Evolutionary conservation across 2,329 filamentous ascomycete species (phyloP).

Genomic region (Raffaelea arxii): DNA sequence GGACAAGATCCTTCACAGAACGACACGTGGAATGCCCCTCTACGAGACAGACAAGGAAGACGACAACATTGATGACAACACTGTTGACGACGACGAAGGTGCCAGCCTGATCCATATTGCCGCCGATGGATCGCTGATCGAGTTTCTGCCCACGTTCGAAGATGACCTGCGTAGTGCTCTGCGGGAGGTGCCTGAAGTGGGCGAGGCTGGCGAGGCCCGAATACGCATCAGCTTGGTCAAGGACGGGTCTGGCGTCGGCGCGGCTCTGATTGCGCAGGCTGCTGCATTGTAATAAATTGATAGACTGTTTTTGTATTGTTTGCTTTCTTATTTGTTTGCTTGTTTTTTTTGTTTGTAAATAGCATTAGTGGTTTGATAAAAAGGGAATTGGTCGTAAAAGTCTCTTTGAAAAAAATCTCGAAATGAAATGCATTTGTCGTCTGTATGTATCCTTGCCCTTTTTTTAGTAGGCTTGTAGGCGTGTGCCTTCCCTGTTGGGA

Average conservation of each 20-base stretch:
- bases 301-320: no score
- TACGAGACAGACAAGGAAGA: not conserved
- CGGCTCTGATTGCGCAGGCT: constrained; percentile 84
- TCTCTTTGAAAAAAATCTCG: no score
- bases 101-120: constrained; percentile 58
- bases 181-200: constrained; percentile 64
- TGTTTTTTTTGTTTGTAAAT: no score
- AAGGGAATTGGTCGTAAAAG: no score
- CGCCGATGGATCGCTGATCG: constrained; percentile 85
- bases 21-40: not conserved
- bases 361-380: no score
- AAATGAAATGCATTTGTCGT: no score
- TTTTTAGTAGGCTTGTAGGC: no score
- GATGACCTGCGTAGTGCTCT: constrained; percentile 78
- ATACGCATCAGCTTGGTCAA: constrained; percentile 92
- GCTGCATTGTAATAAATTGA: no score
- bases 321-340: no score
- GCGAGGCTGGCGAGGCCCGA: constrained; percentile 65
- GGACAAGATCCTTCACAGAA: not conserved
- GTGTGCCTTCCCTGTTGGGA: no score
- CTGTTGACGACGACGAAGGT: not conserved
- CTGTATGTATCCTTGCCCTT: no score
- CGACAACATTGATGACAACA: not conserved
- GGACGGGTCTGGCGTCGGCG: constrained; percentile 86
- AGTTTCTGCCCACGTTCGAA: constrained; percentile 90